phyloP scores from a whole-genome alignment of 2,329 filamentous ascomycete species.

The Mycosphaerella sp. region DNA sequence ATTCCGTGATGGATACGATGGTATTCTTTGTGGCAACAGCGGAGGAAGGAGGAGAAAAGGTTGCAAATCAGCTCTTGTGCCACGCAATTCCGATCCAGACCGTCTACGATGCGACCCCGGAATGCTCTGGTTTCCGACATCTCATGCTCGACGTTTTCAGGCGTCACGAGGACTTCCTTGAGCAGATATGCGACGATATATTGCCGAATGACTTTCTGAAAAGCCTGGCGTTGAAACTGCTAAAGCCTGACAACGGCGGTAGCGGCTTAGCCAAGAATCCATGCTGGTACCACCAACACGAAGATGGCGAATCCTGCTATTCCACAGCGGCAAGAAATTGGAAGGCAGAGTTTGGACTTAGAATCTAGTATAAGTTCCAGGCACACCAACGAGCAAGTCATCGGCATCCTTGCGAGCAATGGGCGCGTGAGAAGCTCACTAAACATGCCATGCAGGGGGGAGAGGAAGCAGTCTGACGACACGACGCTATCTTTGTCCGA shows the following conservation, averaged over 20 bases:
- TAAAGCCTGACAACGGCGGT: not conserved
- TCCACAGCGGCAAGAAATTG: not conserved
- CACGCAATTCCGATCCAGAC: not conserved
- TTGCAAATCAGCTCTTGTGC: not conserved
- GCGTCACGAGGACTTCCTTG: not conserved
- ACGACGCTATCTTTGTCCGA: too few species aligned
- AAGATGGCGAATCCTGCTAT: not conserved
- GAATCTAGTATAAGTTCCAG: not conserved
- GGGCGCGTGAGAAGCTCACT: too few species aligned
- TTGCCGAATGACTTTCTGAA: not conserved
- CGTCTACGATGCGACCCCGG: not conserved
- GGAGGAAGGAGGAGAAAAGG: not conserved
- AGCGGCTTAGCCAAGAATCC: not conserved
- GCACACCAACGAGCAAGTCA: not conserved
- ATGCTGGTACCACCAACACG: conserved; percentile 2
- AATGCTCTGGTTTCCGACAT: not conserved
- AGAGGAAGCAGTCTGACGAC: too few species aligned
- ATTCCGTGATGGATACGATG: not conserved
- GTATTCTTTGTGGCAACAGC: not conserved
- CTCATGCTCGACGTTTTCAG: not conserved
- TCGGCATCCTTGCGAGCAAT: too few species aligned
- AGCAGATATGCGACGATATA: not conserved
- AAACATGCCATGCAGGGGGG: too few species aligned
- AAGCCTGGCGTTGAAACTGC: not conserved
- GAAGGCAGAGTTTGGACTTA: not conserved